Percentiles rank a stretch among this genome's conserved stretches.
Conservation (phyloP, 2,329 filamentous ascomycete genomes). For the Cephalotrichum gorgonifer region DNA sequence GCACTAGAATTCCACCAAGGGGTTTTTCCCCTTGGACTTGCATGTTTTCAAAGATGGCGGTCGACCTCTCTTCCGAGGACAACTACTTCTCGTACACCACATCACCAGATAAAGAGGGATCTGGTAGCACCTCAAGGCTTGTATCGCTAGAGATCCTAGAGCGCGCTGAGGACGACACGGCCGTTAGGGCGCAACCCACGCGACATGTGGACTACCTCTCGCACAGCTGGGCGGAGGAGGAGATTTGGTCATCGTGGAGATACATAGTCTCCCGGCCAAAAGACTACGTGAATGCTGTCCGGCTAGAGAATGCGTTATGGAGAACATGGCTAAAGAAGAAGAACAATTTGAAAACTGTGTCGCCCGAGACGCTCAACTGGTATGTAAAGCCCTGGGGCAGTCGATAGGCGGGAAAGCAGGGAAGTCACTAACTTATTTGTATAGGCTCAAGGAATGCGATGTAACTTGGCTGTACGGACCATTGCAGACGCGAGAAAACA, state of each 20-base stretch:
- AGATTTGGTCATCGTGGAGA: constrained; percentile 96
- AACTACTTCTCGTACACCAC: constrained; percentile 37
- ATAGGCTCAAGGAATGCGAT: constrained; percentile 96
- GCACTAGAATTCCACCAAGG: background rate
- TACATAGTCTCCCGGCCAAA: constrained; percentile 75
- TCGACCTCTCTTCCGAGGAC: constrained; percentile 47
- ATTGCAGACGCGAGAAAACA: constrained; percentile 50
- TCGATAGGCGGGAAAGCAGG: background rate
- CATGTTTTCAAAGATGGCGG: constrained; percentile 21
- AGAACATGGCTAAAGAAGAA: constrained; percentile 92
- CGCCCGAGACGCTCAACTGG: constrained; percentile 91
- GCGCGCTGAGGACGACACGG: constrained; percentile 69
- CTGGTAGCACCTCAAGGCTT: constrained; percentile 41
- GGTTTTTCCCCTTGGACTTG: background rate
- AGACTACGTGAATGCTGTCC: constrained; percentile 68
- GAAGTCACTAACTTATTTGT: background rate
- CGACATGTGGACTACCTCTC: constrained; percentile 93
- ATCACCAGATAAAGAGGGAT: constrained; percentile 44
- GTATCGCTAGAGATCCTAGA: constrained; percentile 46
- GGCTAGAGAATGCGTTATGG: constrained; percentile 95
- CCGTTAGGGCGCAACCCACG: constrained; percentile 63
- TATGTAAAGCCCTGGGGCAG: constrained; percentile 24
- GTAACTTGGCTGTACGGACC: constrained; percentile 97
- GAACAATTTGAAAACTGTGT: constrained; percentile 75
- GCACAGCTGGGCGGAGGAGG: constrained; percentile 87